Evolutionary conservation across 345 rosid genomes (phyloP).

Genomic region (Acer negundo): DNA sequence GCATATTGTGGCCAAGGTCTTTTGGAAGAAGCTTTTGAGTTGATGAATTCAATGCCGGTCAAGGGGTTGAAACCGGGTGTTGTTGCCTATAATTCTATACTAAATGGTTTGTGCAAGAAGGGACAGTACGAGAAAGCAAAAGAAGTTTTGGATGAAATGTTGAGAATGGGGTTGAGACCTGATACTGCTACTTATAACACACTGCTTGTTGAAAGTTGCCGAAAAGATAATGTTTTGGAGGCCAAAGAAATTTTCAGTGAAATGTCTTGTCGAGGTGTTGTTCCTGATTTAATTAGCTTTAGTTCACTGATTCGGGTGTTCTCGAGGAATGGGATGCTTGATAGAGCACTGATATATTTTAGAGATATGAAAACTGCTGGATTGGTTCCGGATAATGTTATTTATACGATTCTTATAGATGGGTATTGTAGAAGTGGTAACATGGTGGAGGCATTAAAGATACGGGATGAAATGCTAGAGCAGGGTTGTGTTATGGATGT

Average conservation of each 20-base stretch:
- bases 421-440: slow-evolving; percentile 66
- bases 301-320: slow-evolving; percentile 54
- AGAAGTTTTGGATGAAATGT: slow-evolving; percentile 61
- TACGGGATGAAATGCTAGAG: slow-evolving; percentile 67
- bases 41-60: slow-evolving; percentile 54
- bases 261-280: slow-evolving; percentile 46
- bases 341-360: slow-evolving; percentile 55
- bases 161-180: slow-evolving; percentile 52
- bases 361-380: slow-evolving; percentile 53
- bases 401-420: slow-evolving; percentile 74
- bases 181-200: slow-evolving; percentile 69
- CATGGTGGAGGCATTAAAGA: slow-evolving; percentile 56
- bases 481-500: slow-evolving; percentile 77
- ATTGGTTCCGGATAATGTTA: slow-evolving; percentile 63
- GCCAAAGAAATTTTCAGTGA: slow-evolving; percentile 55
- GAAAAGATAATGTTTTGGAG: slow-evolving; percentile 50
- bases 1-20: slow-evolving; percentile 64
- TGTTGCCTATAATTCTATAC: slow-evolving; percentile 62
- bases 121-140: slow-evolving; percentile 59
- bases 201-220: slow-evolving; percentile 65
- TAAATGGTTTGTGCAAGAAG: slow-evolving; percentile 65
- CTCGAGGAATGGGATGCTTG: slow-evolving; percentile 50
- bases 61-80: slow-evolving; percentile 70
- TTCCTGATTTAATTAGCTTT: slow-evolving; percentile 75
- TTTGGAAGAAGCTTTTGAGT: slow-evolving; percentile 59